These are phyloP conservation scores for Ustilago shanxiensis DNA, from an alignment of 1,284 basidiomycete species.

Conservation along the genomic window DNA sequence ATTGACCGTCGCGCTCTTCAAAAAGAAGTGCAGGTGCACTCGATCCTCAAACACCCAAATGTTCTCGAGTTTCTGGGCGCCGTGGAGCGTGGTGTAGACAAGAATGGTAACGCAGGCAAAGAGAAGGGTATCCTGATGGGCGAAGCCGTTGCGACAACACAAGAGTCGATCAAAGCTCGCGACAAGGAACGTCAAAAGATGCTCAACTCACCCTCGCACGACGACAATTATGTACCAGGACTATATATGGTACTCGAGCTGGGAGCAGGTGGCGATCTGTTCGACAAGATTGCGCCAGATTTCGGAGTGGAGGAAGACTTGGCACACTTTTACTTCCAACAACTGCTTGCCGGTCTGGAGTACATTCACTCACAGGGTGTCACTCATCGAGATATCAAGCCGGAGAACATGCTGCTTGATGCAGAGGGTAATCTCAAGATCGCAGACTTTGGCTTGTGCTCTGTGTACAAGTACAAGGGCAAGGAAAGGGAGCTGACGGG, in stretches of 20 bases:
- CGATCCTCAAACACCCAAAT: constrained; percentile 82
- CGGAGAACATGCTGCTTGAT: constrained; percentile 72
- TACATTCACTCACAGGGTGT: constrained; percentile 81
- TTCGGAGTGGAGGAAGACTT: constrained; percentile 87
- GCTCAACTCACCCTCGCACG: constrained; percentile 44
- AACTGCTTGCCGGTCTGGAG: constrained; percentile 81
- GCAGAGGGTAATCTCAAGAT: constrained; percentile 82
- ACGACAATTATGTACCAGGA: constrained; percentile 70
- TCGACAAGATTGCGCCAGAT: constrained; percentile 94
- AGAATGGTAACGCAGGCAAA: constrained; percentile 44
- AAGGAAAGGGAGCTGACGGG: constrained; percentile 74
- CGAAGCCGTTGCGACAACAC: constrained; percentile 68
- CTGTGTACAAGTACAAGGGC: constrained; percentile 90
- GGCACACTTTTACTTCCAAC: constrained; percentile 90
- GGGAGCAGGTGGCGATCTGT: constrained; percentile 92
- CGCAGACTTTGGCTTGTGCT: constrained; percentile 93
- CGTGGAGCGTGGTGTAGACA: constrained; percentile 56
- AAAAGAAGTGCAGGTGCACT: constrained; percentile 93
- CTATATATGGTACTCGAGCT: constrained; percentile 94
- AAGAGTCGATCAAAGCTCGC: constrained; percentile 73
- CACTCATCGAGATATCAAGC: constrained; percentile 72
- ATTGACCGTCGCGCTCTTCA: constrained; percentile 71
- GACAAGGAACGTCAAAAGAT: constrained; percentile 59
- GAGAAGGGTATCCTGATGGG: constrained; percentile 52
- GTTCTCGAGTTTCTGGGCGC: constrained; percentile 87